Base-by-base conservation (phyloP, 1,284 basidiomycete genomes). In the Rhodotorula sp. region DNA sequence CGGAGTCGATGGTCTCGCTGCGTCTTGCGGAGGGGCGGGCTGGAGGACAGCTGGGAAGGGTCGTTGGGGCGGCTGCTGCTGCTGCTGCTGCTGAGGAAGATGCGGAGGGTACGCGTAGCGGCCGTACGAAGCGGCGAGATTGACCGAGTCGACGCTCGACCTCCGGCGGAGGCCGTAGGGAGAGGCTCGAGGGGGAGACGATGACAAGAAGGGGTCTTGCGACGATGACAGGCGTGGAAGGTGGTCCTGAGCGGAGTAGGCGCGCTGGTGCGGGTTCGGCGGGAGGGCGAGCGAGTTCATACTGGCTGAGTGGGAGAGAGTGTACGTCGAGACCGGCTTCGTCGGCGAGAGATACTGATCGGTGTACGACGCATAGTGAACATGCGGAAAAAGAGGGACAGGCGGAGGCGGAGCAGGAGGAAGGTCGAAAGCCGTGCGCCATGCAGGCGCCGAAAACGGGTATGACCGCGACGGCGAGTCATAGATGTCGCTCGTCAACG, bases 391-490 rank as follows among this genome's bases (percentile, higher is more conserved):
- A 18, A 13, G 13, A 44, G 40, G 40, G 40, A 44, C 40, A 44
- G 40, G 40, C 40, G 63, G 62, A 10, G 59, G 54, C 20, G 58
- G 48, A 9, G 40, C 64, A 10, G 57, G 58, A 13, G 53, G 60
- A 4, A 65, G 5, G 46, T 65, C 60, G 58, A 74, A 72, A 8
- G 55, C 34, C 20, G 73, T 69, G 34, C 66, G 68, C 64, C 69
- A 66, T 3, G 70, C 61, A 7, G 70, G 70, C 0, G 70, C 73
- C 11, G 70, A 74, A 7, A 59, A 16, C 1, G 68, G 70, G 56
- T 65, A 68, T 15, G 22, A 4, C 6, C 57, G 26, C 8, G 37
- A 37, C 5, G 52, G 44, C 24, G 57, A 31, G 24, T 55, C 55
- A 52, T 62, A 62, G 13, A 24, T 31, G n/a, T 57, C 53, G n/a